Percentiles rank a stretch among this genome's conserved stretches.
phyloP scores from a whole-genome alignment of 176 grass and related monocot species.

The Cymbopogon citratus region DNA sequence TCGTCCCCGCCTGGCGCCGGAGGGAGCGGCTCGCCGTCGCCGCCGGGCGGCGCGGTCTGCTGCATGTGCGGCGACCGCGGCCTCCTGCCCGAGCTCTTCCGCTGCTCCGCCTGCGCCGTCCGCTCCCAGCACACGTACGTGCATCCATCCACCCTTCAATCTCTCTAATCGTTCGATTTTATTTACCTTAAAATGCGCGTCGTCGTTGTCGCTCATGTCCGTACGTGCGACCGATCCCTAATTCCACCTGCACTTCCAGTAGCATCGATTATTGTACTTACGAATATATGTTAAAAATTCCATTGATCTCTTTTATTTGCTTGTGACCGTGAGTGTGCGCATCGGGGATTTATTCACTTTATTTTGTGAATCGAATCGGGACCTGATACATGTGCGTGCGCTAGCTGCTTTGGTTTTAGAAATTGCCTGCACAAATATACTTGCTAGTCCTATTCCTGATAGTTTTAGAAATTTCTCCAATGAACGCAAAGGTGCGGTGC shows the following conservation, averaged over 20 bases:
- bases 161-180: neutral
- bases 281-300: neutral
- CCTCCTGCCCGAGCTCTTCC: slow-evolving; percentile 80
- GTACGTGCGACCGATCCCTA: neutral
- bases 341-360: neutral
- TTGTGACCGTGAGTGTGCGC: neutral
- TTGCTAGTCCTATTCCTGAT: neutral
- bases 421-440: too few relatives aligned
- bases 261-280: neutral
- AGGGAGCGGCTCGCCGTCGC: neutral
- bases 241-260: neutral
- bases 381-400: neutral
- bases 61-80: slow-evolving; percentile 98
- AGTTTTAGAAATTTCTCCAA: neutral
- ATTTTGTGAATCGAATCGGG: neutral
- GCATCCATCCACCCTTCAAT: neutral
- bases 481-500: neutral
- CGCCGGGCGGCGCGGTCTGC: slow-evolving; percentile 32
- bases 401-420: neutral
- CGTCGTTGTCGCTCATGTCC: neutral
- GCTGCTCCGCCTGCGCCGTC: slow-evolving; percentile 67
- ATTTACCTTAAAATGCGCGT: neutral
- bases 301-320: neutral
- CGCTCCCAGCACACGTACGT: slow-evolving; percentile 89
- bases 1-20: slow-evolving; percentile 1